phyloP scores from a whole-genome alignment of 2,329 filamentous ascomycete genomes.

The Pseudogymnoascus sp. region DNA sequence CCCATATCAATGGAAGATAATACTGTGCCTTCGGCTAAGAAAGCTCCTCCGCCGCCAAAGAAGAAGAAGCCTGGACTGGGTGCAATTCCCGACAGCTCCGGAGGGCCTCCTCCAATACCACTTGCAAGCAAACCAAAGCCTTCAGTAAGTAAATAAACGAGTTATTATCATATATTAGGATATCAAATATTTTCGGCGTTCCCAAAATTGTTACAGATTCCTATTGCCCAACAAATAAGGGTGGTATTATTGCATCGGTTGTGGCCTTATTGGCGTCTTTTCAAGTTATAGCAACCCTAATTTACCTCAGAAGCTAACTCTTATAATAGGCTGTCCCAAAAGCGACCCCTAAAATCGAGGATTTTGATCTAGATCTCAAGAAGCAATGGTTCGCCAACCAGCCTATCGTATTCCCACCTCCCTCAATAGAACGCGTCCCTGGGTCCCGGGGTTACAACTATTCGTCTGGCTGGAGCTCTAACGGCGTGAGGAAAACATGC shows the following conservation, averaged over 20 bases:
- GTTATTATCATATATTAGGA: neutral
- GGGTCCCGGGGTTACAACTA: slow-evolving; percentile 15
- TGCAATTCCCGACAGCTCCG: slow-evolving; percentile 22
- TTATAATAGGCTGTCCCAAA: neutral
- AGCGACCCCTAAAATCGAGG: slow-evolving; percentile 8
- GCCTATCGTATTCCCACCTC: slow-evolving; percentile 22
- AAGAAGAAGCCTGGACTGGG: slow-evolving; percentile 22
- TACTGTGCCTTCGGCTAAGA: slow-evolving; percentile 23
- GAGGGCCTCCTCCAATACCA: slow-evolving; percentile 16
- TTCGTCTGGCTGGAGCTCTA: slow-evolving; percentile 19
- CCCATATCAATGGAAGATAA: slow-evolving; percentile 16
- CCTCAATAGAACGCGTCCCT: slow-evolving; percentile 15
- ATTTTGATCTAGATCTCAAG: slow-evolving; percentile 26
- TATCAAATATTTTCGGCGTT: neutral
- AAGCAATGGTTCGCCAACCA: slow-evolving; percentile 27
- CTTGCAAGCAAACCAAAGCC: slow-evolving; percentile 28
- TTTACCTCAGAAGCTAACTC: neutral
- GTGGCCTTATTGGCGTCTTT: neutral
- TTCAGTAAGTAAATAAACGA: slow-evolving; percentile 22
- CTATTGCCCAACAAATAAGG: neutral
- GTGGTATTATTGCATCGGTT: neutral
- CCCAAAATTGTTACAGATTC: neutral
- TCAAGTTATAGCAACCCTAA: neutral
- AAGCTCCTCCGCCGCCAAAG: slow-evolving; percentile 30
- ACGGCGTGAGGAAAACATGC: slow-evolving; percentile 22